A percentile compares a stretch with the other conserved stretches of the same genome.
phyloP scores from a whole-genome alignment of 2,329 filamentous ascomycete species.

The Aspergillus carbonarius region DNA sequence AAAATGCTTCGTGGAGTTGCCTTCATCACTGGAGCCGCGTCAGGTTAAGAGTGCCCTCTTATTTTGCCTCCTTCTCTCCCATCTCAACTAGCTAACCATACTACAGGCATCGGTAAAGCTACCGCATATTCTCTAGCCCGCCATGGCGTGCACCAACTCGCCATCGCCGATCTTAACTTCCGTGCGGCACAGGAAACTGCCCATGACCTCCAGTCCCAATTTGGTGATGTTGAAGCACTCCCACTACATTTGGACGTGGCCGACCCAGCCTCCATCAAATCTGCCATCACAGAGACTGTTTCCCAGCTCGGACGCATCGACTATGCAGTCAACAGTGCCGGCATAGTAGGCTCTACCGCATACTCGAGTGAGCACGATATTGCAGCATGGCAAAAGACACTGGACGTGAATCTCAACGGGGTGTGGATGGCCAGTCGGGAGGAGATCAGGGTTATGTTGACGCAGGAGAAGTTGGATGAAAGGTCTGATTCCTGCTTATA shows the following conservation, averaged over 20 bases:
- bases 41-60: not conserved
- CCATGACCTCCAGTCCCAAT: not conserved
- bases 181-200: not conserved
- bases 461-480: conserved; percentile 11
- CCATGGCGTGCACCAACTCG: conserved; percentile 1
- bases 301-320: conserved; percentile 2
- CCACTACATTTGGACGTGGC: conserved; percentile 5
- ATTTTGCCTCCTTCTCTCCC: not conserved
- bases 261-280: not conserved
- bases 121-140: conserved; percentile 1
- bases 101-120: conserved; percentile 9
- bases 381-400: not conserved
- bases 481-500: not conserved
- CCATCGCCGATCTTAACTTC: conserved; percentile 5
- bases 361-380: not conserved
- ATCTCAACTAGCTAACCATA: not conserved
- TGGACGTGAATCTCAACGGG: conserved; percentile 4
- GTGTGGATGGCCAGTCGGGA: conserved; percentile 10
- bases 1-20: not conserved
- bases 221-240: not conserved
- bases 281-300: not conserved
- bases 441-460: conserved; percentile 5
- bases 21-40: not conserved
- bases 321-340: conserved; percentile 8
- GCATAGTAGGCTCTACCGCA: not conserved